Evolutionary conservation across 1,139 yeast species (phyloP), one percentile per base, ranked within the genome.

Genomic region (Kodamaea alishanica): DNA sequence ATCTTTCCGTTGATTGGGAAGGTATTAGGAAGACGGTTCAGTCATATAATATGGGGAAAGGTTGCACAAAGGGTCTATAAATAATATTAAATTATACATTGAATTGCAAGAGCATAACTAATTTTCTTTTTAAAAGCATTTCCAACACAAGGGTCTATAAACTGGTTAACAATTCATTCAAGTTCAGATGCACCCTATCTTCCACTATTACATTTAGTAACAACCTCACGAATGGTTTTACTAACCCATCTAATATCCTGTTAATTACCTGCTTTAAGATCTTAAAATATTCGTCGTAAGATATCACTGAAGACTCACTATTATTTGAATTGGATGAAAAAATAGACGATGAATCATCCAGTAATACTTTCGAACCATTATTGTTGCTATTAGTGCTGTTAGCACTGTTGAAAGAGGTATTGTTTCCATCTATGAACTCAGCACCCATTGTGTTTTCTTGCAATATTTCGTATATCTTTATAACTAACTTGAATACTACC

Each of bases 1-100:
- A 52, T 85, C 33, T 66, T 84, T 37, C 95, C 95, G 0, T 60
- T 84, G 44, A 54, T 82, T 5, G 95, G 95, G 27, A 82, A 81
- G 57, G 70, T 81, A 29, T 50, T 85, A 30, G 95, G 95, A 6
- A 70, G 94, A 45, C 61, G 81, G 47, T 66, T 73, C 41, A 47
- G 51, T 24, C 67, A 66, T 47, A 32, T 63, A 20, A 41, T 67
- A 11, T 67, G 73, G 73, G 50, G 52, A 30, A 49, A 47, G 33
- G 39, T 67, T 10, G 70, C 71, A 20, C 29, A 26, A 8, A 30
- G 40, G 24, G 24, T 38, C 11, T 38, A 40, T 30, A 25, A 32
- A 12, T 33, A 15, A 26, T 8, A n/a, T 11, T 8, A 5, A 27
- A 8, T 27, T 15, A 27, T 8, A 23, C 22, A 8, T 26, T n/a